These are phyloP conservation scores for Chaetomium olivaceum DNA, from an alignment of 2,329 filamentous ascomycete genomes.

Conservation along the genomic window DNA sequence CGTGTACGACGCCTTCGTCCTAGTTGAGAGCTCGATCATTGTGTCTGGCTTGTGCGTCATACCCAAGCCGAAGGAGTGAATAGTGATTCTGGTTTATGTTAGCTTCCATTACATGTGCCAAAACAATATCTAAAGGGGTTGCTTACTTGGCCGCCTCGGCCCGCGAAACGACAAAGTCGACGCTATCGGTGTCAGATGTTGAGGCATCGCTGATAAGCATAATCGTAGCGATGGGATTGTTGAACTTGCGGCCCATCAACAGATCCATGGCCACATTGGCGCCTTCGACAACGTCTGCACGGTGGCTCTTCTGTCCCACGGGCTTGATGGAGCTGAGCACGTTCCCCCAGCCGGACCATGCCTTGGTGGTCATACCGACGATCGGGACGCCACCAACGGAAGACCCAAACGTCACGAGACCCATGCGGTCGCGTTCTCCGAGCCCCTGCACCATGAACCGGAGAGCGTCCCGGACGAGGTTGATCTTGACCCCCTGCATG, in stretches of 20 bases:
- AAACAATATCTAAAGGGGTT: not conserved
- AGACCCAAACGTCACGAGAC: slow-evolving; percentile 93
- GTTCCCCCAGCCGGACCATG: slow-evolving; percentile 88
- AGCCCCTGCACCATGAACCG: slow-evolving; percentile 89
- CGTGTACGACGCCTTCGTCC: slow-evolving; percentile 95
- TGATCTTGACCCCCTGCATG: slow-evolving; percentile 99
- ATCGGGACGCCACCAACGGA: slow-evolving; percentile 90
- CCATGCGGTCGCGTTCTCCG: slow-evolving; percentile 94
- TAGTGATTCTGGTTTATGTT: slow-evolving; percentile 69
- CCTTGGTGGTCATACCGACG: slow-evolving; percentile 97
- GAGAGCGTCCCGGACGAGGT: slow-evolving; percentile 84
- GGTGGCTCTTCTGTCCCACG: slow-evolving; percentile 92
- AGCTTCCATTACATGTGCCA: slow-evolving; percentile 20
- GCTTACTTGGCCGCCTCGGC: slow-evolving; percentile 94
- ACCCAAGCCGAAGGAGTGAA: slow-evolving; percentile 94
- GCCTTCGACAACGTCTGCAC: slow-evolving; percentile 94
- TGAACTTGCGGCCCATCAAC: slow-evolving; percentile 95
- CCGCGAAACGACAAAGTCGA: slow-evolving; percentile 95
- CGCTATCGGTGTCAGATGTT: slow-evolving; percentile 88
- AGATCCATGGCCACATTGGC: slow-evolving; percentile 98
- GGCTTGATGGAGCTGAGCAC: slow-evolving; percentile 85
- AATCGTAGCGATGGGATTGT: slow-evolving; percentile 92
- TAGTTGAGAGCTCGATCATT: slow-evolving; percentile 94
- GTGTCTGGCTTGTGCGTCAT: slow-evolving; percentile 98
- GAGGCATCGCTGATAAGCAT: slow-evolving; percentile 97